phyloP scores from a whole-genome alignment of 139 green algal species.

The Tetradesmus lagerheimii region DNA sequence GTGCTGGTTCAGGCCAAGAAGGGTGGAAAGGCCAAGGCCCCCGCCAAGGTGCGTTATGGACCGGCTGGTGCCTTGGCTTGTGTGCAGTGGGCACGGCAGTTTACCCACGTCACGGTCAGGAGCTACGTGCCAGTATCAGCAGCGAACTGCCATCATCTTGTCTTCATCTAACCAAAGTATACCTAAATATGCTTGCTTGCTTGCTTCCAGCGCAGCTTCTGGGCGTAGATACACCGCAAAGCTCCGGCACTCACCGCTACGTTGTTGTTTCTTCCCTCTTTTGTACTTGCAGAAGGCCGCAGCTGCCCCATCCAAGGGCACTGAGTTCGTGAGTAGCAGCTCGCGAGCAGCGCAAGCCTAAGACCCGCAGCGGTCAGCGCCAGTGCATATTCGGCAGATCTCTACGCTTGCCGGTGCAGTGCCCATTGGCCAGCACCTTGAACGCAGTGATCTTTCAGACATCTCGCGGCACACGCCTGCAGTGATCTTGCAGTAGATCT shows the following conservation, averaged over 20 bases:
- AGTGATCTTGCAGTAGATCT: background rate
- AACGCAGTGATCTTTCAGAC: background rate
- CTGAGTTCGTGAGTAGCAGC: conserved; percentile 34
- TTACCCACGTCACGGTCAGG: background rate
- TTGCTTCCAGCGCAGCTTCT: background rate
- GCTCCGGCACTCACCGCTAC: background rate
- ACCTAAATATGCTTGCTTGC: background rate
- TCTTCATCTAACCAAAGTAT: background rate
- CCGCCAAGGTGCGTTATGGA: conserved; percentile 6
- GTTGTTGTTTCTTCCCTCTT: background rate
- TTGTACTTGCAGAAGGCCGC: conserved; percentile 1
- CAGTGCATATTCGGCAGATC: background rate
- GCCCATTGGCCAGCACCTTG: no score
- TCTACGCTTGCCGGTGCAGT: background rate
- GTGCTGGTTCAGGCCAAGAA: conserved; percentile 37
- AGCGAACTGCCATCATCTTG: background rate
- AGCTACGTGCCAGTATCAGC: background rate
- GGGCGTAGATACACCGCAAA: background rate
- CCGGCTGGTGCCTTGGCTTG: background rate
- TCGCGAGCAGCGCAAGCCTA: background rate
- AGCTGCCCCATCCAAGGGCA: conserved; percentile 20
- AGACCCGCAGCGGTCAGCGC: background rate
- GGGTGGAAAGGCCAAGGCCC: conserved; percentile 3
- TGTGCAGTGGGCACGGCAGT: background rate
- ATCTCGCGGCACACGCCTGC: background rate